Evolutionary conservation across 2,329 filamentous ascomycete species (phyloP), one percentile per base, ranked within the genome.

Genomic region (Macrophomina tecta): DNA sequence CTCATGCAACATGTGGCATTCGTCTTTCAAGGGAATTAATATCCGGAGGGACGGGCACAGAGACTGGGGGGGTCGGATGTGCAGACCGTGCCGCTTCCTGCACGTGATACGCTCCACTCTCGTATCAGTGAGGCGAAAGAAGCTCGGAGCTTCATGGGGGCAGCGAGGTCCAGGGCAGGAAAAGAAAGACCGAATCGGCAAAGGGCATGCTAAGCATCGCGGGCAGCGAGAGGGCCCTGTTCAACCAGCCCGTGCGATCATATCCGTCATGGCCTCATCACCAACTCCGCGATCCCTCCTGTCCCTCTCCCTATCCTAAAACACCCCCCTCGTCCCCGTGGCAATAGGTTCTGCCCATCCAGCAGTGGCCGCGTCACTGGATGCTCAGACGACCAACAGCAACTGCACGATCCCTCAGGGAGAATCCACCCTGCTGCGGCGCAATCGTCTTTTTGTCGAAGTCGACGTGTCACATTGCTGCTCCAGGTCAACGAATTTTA

Each of bases 21-120:
- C 42, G 5, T 18, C 8, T 45, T 14, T 23, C 12, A n/a, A n/a
- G 40, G 36, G 23, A 40, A 38, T 9, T 38, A 55, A 11, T 45
- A 45, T 45, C 53, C 38, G 12, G 12, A 30, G 53, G 53, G 23
- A 58, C 28, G n/a, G 18, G 36, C 18, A 23, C 23, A 23, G 23
- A 23, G 23, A 23, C 23, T 23, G 23, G 23, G 28, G 23, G 7
- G n/a, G 30, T 9, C 2, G n/a, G 16, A 3, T 18, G 8, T 34
- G 42, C 42, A 49, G 30, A 12, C 32, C 12, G 58, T 48, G 58
- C 58, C 58, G 42, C 58, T 7, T 38, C 32, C 30, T 62, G 58
- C 58, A 62, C 58, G 58, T 62, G 58, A 62, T 36, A 61, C 42
- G 45, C 16, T 49, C 58, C 58, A 62, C 58, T 62, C 34, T 62